phyloP scores from a whole-genome alignment of 345 rosid genomes.

The Sapria himalayana region DNA sequence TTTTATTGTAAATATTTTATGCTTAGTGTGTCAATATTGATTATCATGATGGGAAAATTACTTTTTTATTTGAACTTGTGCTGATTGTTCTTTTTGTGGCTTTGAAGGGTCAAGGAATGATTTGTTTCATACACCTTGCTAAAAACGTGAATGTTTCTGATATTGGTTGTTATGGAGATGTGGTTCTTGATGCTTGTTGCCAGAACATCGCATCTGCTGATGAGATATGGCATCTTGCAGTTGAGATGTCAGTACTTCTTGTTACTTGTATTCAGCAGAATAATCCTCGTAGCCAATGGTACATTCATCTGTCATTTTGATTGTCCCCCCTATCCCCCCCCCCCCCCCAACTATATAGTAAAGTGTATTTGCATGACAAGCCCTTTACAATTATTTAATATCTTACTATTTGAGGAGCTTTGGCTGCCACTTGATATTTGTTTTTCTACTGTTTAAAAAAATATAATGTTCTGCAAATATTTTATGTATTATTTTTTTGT shows the following conservation, averaged over 20 bases:
- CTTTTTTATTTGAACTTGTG: no score
- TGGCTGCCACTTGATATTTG: background rate
- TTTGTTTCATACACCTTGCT: constrained; percentile 38
- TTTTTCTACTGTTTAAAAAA: no score
- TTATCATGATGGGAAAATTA: no score
- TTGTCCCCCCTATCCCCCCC: background rate
- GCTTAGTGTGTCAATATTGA: no score
- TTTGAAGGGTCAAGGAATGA: constrained; percentile 74
- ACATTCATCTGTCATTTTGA: constrained; percentile 7
- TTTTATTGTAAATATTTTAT: no score
- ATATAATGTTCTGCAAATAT: no score
- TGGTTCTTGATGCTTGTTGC: constrained; percentile 77
- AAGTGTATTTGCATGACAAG: no score
- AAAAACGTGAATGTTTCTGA: constrained; percentile 39
- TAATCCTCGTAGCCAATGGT: constrained; percentile 74
- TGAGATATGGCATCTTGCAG: constrained; percentile 57
- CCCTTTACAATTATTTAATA: no score
- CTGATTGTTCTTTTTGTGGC: constrained; percentile 6
- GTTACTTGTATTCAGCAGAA: constrained; percentile 25
- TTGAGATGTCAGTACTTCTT: constrained; percentile 65
- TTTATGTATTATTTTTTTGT: no score
- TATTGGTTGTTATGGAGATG: constrained; percentile 39
- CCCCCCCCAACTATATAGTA: background rate
- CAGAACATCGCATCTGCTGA: constrained; percentile 61
- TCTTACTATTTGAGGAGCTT: background rate